These are phyloP conservation scores for maize (Zea mays) DNA, from an alignment of 176 grass and related monocot species.

Conservation along the genomic window DNA sequence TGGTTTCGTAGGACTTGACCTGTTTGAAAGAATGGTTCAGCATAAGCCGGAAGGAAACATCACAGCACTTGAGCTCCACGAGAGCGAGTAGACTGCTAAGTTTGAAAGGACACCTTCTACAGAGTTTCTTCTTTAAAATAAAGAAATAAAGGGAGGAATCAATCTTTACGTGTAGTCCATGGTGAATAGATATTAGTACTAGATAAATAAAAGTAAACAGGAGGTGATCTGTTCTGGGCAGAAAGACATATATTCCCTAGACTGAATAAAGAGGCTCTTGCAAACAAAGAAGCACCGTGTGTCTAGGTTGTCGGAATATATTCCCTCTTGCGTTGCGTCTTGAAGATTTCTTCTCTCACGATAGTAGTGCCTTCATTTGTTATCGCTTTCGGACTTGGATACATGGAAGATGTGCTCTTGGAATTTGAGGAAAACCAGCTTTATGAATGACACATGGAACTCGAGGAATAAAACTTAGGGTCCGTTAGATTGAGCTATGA, in stretches of 20 bases:
- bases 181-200: not conserved
- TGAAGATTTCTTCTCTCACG: not conserved
- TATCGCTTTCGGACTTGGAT: not conserved
- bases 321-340: not conserved
- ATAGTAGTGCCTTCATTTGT: not conserved
- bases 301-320: conserved; percentile 30
- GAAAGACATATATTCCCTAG: conserved; percentile 4
- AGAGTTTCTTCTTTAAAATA: not conserved
- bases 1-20: not conserved
- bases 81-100: not conserved
- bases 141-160: not conserved
- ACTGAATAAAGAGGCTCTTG: conserved; percentile 6
- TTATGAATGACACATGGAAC: not conserved
- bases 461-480: not conserved
- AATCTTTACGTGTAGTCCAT: not conserved
- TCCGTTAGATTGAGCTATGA: too few relatives aligned
- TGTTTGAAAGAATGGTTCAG: not conserved
- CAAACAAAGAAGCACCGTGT: not conserved
- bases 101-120: not conserved
- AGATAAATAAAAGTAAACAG: not conserved
- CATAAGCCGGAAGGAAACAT: not conserved
- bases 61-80: not conserved
- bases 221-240: not conserved
- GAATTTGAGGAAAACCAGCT: not conserved
- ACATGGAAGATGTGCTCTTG: not conserved